Conservation (phyloP, 2,329 filamentous ascomycete genomes). For the Pezicula neosporulosa region DNA sequence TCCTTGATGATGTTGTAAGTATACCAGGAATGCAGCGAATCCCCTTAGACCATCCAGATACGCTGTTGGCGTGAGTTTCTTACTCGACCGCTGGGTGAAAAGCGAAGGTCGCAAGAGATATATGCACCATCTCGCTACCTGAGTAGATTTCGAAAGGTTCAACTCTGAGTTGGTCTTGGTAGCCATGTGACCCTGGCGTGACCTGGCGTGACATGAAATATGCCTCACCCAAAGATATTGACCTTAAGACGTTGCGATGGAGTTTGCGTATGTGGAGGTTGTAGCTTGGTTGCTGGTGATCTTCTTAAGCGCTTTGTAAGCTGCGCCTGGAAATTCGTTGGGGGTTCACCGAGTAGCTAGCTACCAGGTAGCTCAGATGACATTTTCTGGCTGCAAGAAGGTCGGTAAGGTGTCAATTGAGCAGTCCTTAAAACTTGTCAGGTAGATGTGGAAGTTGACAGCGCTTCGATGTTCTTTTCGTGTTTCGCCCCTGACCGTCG, state of each 20-base stretch:
- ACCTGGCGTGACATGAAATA: neutral
- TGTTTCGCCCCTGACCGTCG: neutral
- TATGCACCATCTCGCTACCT: neutral
- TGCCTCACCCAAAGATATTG: neutral
- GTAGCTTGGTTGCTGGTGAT: neutral
- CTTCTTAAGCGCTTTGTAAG: neutral
- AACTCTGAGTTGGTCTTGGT: neutral
- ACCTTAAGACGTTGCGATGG: neutral
- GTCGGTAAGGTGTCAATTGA: neutral
- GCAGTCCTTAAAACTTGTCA: neutral
- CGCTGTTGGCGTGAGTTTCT: conserved; percentile 25
- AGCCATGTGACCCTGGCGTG: neutral
- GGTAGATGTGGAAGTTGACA: neutral
- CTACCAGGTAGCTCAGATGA: neutral
- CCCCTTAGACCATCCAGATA: conserved; percentile 43
- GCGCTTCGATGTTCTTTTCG: neutral
- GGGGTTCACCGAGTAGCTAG: neutral
- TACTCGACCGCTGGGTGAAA: neutral
- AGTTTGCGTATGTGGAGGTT: neutral
- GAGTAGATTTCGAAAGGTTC: neutral
- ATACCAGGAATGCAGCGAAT: conserved; percentile 40
- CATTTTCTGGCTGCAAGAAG: neutral
- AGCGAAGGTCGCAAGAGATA: conserved; percentile 3
- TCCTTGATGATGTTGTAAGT: conserved; percentile 35
- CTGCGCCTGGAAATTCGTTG: neutral